Conservation (phyloP, 2,329 filamentous ascomycete genomes). For the Aureobasidium vineae region DNA sequence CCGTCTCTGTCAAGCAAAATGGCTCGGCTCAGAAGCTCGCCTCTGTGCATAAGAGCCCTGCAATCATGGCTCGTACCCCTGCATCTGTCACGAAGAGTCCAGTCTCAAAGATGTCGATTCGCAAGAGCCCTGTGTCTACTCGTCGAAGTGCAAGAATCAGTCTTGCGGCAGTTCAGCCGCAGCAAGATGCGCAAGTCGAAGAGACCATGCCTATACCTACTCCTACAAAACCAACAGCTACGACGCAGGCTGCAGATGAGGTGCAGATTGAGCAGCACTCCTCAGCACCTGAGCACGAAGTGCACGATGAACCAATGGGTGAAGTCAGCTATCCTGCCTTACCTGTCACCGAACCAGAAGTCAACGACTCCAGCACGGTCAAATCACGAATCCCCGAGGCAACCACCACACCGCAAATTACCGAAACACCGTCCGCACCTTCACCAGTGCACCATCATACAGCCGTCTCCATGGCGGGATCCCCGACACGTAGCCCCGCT, state of each 20-base stretch:
- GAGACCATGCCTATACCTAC: background rate
- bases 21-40: conserved; percentile 2
- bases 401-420: conserved; percentile 19
- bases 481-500: conserved; percentile 7
- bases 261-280: conserved; percentile 4
- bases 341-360: background rate
- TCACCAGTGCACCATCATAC: conserved; percentile 6
- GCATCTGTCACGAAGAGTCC: conserved; percentile 1
- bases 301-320: conserved; percentile 8
- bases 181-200: background rate
- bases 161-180: background rate
- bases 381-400: background rate
- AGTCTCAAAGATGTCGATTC: background rate
- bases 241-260: background rate
- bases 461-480: conserved; percentile 12
- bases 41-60: background rate
- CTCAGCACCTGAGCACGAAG: background rate
- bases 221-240: background rate
- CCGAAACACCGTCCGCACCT: background rate
- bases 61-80: background rate
- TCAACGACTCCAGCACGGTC: background rate
- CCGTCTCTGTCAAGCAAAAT: conserved; percentile 13
- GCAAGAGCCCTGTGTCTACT: conserved; percentile 21
- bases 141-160: conserved; percentile 17
- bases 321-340: conserved; percentile 23